Percentiles rank a stretch among this genome's conserved stretches.
Conservation (phyloP, 768 basidiomycete species). For the Coprinopsis sp. region DNA sequence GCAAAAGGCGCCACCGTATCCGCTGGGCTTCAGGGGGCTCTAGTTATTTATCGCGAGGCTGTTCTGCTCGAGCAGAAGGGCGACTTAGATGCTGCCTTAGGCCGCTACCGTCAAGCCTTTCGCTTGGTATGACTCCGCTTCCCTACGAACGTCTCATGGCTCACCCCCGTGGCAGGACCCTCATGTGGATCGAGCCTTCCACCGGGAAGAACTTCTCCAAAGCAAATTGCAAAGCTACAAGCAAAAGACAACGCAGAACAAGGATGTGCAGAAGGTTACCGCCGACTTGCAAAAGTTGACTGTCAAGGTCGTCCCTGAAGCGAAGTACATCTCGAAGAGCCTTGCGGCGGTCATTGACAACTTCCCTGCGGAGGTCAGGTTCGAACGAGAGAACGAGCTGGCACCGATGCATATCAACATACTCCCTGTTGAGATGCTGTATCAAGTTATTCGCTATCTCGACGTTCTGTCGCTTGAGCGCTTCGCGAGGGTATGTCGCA, state of each 20-base stretch:
- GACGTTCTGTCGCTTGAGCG: slow-evolving; percentile 69
- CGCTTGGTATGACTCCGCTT: slow-evolving; percentile 39
- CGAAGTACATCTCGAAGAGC: slow-evolving; percentile 26
- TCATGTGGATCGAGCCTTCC: slow-evolving; percentile 70
- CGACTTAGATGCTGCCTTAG: slow-evolving; percentile 69
- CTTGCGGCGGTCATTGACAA: slow-evolving; percentile 44
- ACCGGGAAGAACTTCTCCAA: slow-evolving; percentile 48
- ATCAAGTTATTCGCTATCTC: slow-evolving; percentile 60
- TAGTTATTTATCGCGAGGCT: slow-evolving; percentile 66
- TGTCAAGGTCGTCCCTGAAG: neutral
- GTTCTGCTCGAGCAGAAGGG: slow-evolving; percentile 70
- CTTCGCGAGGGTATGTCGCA: slow-evolving; percentile 70
- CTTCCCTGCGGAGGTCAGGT: slow-evolving; percentile 48
- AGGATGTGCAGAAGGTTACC: slow-evolving; percentile 18
- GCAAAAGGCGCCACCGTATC: slow-evolving; percentile 23
- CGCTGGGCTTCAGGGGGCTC: slow-evolving; percentile 40
- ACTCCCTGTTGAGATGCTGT: slow-evolving; percentile 75
- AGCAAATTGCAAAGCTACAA: slow-evolving; percentile 27
- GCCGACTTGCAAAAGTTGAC: slow-evolving; percentile 8
- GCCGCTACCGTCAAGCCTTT: slow-evolving; percentile 77
- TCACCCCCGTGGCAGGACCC: slow-evolving; percentile 37
- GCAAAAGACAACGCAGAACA: slow-evolving; percentile 21
- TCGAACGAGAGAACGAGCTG: slow-evolving; percentile 67
- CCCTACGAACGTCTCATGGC: slow-evolving; percentile 2
- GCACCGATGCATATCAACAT: slow-evolving; percentile 48